Conservation (phyloP, 371 early-diverging fungal genomes). For the Encephalitozoon intestinalis region DNA sequence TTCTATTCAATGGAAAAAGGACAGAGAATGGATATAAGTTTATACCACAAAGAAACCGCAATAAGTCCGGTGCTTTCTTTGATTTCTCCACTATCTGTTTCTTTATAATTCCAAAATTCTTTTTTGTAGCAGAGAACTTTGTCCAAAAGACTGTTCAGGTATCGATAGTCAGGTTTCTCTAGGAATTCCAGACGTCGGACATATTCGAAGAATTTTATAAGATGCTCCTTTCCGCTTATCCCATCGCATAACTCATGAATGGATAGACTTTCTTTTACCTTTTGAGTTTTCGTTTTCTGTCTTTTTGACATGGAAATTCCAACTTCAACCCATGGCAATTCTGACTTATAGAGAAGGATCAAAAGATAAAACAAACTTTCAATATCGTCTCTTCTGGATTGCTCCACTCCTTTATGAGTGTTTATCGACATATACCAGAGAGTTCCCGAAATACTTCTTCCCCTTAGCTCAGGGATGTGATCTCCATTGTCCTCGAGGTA, state of each 20-base stretch:
- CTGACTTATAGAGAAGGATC: conserved; percentile 56
- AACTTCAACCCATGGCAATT: conserved; percentile 55
- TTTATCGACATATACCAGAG: conserved; percentile 54
- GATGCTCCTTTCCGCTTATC: conserved; percentile 50
- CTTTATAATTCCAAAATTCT: neutral
- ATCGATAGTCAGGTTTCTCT: conserved; percentile 80
- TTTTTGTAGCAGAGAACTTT: conserved; percentile 34
- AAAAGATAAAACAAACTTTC: conserved; percentile 54
- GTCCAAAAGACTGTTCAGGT: conserved; percentile 43
- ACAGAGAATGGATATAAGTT: neutral
- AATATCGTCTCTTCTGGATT: conserved; percentile 54
- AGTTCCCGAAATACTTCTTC: conserved; percentile 54
- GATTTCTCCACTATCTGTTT: too few species aligned
- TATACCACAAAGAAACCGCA: neutral
- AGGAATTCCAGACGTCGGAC: conserved; percentile 83
- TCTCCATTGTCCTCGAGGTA: conserved; percentile 4
- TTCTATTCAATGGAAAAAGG: neutral
- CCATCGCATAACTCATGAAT: conserved; percentile 30
- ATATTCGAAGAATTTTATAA: conserved; percentile 77
- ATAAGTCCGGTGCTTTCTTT: neutral
- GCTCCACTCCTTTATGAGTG: conserved; percentile 40
- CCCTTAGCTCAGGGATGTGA: conserved; percentile 27
- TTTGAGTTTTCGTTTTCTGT: conserved; percentile 20
- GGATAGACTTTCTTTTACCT: conserved; percentile 21
- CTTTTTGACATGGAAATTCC: conserved; percentile 30